Percentiles rank a stretch among this genome's conserved stretches.
phyloP scores from a whole-genome alignment of 2,329 filamentous ascomycete genomes.

The Magnaporthales sp. region DNA sequence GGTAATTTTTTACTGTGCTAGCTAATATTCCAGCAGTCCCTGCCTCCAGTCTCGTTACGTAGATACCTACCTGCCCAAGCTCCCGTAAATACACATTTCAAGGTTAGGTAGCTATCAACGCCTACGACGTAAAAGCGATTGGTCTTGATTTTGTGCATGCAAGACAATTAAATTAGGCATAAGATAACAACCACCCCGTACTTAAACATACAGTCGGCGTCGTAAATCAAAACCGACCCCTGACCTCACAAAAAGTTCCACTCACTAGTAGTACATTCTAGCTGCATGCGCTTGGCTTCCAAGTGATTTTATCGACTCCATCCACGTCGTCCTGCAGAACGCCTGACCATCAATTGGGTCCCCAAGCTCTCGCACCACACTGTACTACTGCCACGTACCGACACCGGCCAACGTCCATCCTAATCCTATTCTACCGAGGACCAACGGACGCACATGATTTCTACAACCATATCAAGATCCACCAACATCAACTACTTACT shows the following conservation, averaged over 20 bases:
- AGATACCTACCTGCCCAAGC: not conserved
- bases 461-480: not conserved
- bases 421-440: not conserved
- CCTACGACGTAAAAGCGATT: not conserved
- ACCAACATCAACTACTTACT: not conserved
- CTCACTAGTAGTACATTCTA: not conserved
- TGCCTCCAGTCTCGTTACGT: too few relatives aligned
- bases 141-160: too few relatives aligned
- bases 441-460: not conserved
- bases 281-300: constrained; percentile 1
- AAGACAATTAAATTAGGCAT: not conserved
- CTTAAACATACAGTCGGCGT: not conserved
- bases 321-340: not conserved
- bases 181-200: not conserved
- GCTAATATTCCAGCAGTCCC: too few relatives aligned
- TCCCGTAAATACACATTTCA: not conserved
- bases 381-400: not conserved
- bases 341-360: constrained; percentile 1
- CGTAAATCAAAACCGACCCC: not conserved
- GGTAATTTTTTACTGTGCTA: not conserved
- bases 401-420: not conserved
- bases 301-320: constrained; percentile 1
- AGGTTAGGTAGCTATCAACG: not conserved
- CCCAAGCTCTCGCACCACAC: not conserved
- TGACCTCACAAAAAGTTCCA: not conserved